Evolutionary conservation across 129 eudicot genomes (phyloP).

Genomic region (Tagetes patula): DNA sequence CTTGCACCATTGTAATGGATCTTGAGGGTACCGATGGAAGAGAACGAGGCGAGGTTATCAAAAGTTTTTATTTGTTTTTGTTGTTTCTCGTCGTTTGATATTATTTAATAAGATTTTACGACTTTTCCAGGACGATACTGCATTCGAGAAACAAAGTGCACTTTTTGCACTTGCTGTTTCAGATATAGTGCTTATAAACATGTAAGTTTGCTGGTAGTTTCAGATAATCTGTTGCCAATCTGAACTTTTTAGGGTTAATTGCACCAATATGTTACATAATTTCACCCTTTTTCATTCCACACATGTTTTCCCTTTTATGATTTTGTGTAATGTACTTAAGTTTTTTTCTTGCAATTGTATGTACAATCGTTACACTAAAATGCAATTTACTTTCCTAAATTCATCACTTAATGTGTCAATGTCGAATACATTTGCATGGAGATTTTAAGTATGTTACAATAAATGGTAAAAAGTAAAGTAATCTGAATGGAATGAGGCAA

Average conservation of each 20-base stretch:
- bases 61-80: neutral
- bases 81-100: neutral
- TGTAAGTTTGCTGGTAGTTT: conserved; percentile 39
- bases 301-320: neutral
- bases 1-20: conserved; percentile 75
- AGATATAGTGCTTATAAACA: conserved; percentile 77
- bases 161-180: conserved; percentile 86
- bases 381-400: neutral
- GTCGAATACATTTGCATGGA: neutral
- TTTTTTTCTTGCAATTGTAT: neutral
- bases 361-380: neutral
- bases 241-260: neutral
- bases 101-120: neutral
- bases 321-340: neutral
- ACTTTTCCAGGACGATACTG: conserved; percentile 62
- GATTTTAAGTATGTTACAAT: neutral
- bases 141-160: conserved; percentile 78
- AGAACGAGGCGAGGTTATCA: conserved; percentile 73
- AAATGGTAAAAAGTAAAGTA: neutral
- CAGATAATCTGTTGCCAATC: neutral
- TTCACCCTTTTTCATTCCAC: neutral
- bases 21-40: conserved; percentile 87
- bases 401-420: neutral
- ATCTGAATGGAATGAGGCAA: neutral
- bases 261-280: neutral